Percentiles rank a stretch among this genome's conserved stretches.
Conservation (phyloP, 352 stramenopile species). For the Thalassiosira mediterranea region DNA sequence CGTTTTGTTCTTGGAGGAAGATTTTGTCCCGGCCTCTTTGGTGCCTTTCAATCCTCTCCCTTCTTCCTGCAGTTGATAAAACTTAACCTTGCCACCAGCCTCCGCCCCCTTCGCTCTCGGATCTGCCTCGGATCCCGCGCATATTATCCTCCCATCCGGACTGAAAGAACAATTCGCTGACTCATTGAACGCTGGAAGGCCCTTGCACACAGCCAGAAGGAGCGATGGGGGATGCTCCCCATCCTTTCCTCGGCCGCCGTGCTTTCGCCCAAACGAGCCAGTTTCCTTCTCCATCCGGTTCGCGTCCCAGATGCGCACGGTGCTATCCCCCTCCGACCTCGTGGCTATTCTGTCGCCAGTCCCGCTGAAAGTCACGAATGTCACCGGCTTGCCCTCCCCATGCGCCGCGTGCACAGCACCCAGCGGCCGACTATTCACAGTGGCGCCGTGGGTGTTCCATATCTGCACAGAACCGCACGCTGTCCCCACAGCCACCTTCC, state of each 20-base stretch:
- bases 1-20: slow-evolving; percentile 25
- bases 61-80: slow-evolving; percentile 52
- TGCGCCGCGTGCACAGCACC: slow-evolving; percentile 59
- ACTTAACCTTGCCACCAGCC: slow-evolving; percentile 52
- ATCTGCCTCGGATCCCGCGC: slow-evolving; percentile 67
- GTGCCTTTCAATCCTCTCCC: slow-evolving; percentile 31
- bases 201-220: slow-evolving; percentile 47
- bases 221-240: slow-evolving; percentile 38
- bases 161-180: slow-evolving; percentile 82
- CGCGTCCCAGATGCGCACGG: slow-evolving; percentile 66
- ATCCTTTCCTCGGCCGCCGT: slow-evolving; percentile 14
- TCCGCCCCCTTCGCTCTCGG: slow-evolving; percentile 25
- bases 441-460: slow-evolving; percentile 59
- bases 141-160: slow-evolving; percentile 79
- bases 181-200: slow-evolving; percentile 64
- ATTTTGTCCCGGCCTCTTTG: slow-evolving; percentile 31
- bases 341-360: slow-evolving; percentile 65
- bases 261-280: slow-evolving; percentile 30
- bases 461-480: slow-evolving; percentile 75
- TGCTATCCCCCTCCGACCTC: slow-evolving; percentile 61
- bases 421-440: slow-evolving; percentile 53
- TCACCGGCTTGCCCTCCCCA: slow-evolving; percentile 52
- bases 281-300: slow-evolving; percentile 41
- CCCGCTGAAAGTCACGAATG: slow-evolving; percentile 48
- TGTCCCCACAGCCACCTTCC: slow-evolving; percentile 68